A percentile compares a stretch with the other conserved stretches of the same genome.
phyloP scores from a whole-genome alignment of 2,329 filamentous ascomycete species.

The Tolypocladium album region DNA sequence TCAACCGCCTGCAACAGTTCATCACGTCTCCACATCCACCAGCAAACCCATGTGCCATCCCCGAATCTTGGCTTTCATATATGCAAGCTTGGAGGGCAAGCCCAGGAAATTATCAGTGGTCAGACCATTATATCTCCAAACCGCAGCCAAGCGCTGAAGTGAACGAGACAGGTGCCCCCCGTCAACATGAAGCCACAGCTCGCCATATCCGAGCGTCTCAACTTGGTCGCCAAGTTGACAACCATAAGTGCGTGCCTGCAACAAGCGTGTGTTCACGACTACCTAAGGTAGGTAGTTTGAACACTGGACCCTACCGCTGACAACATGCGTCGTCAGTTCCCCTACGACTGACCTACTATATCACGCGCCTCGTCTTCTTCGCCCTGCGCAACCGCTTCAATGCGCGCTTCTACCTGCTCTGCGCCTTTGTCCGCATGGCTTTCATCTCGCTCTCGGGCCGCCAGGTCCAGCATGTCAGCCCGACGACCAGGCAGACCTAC shows the following conservation, averaged over 20 bases:
- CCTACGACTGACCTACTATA: slow-evolving; percentile 3
- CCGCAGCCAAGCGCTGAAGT: neutral
- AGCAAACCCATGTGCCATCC: neutral
- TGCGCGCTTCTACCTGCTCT: slow-evolving; percentile 5
- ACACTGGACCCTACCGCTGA: neutral
- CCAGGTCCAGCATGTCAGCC: slow-evolving; percentile 11
- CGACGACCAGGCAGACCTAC: slow-evolving; percentile 10
- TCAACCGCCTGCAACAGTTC: neutral
- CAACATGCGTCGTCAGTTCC: slow-evolving; percentile 3
- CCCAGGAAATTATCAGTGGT: neutral
- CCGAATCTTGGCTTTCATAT: neutral
- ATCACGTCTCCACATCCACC: neutral
- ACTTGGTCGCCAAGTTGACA: slow-evolving; percentile 5
- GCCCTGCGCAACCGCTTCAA: slow-evolving; percentile 8
- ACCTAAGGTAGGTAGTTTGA: no score
- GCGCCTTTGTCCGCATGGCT: slow-evolving; percentile 7
- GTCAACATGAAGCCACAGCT: slow-evolving; percentile 11
- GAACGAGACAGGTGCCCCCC: neutral
- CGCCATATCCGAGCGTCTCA: slow-evolving; percentile 8
- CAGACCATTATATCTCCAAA: neutral
- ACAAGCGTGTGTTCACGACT: no score
- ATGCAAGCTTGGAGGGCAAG: neutral
- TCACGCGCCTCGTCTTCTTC: slow-evolving; percentile 5
- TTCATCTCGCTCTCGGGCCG: slow-evolving; percentile 10
- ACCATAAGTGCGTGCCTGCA: slow-evolving; percentile 6